Conservation (phyloP, 1,284 basidiomycete species). For the Puccinia triticina region DNA sequence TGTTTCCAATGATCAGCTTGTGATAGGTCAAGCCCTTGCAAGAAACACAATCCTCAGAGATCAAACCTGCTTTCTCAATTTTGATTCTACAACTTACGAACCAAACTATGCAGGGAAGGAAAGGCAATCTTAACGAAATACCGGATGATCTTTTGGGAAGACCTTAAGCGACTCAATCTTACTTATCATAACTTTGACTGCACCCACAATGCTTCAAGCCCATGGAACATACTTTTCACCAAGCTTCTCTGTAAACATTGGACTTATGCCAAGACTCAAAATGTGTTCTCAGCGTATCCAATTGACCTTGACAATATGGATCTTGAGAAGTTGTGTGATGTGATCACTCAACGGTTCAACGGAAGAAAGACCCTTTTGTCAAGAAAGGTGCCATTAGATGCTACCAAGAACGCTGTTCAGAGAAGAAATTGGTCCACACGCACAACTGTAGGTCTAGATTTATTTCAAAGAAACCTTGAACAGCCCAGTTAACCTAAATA, state of each 20-base stretch:
- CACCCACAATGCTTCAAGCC: background rate
- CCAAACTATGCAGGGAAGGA: background rate
- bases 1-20: constrained; percentile 5
- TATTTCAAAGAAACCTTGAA: background rate
- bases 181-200: background rate
- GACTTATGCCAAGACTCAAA: constrained; percentile 7
- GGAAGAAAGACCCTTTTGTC: background rate
- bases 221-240: background rate
- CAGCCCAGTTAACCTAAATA: background rate
- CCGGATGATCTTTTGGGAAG: background rate
- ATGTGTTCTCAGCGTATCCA: constrained; percentile 6
- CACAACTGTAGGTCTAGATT: background rate
- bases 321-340: background rate
- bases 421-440: background rate
- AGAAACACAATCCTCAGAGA: background rate
- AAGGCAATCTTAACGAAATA: constrained; percentile 2
- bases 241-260: constrained; percentile 20
- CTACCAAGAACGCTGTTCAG: background rate
- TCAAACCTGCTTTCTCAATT: background rate
- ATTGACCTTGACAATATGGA: background rate
- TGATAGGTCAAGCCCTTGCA: background rate
- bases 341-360: constrained; percentile 3
- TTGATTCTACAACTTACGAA: background rate
- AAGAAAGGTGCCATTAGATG: background rate
- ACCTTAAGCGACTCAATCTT: constrained; percentile 4